Evolutionary conservation across 2,329 filamentous ascomycete genomes (phyloP).

Genomic region (Monosporascus cannonballus): DNA sequence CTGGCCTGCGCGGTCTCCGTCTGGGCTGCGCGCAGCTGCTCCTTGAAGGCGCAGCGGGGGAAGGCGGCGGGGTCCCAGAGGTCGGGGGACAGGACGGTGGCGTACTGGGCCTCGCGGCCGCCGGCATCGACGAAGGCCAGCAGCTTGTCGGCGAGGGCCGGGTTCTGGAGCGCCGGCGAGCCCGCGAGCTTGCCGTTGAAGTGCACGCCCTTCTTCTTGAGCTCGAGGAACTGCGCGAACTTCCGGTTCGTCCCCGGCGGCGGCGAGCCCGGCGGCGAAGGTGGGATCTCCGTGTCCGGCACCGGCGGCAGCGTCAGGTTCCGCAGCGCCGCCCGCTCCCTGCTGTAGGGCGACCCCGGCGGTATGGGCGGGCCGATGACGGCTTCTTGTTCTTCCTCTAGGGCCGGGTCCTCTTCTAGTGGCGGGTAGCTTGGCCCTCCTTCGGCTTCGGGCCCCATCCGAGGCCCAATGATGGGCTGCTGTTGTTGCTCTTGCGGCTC

Average conservation of each 20-base stretch:
- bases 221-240: constrained; percentile 65
- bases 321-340: constrained; percentile 57
- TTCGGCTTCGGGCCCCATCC: constrained; percentile 15
- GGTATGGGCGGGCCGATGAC: constrained; percentile 17
- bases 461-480: constrained; percentile 21
- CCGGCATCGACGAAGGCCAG: constrained; percentile 58
- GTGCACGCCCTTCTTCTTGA: constrained; percentile 72
- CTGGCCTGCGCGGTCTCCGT: constrained; percentile 38
- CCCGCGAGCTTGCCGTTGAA: constrained; percentile 70
- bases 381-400: constrained; percentile 18
- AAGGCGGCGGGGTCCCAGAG: constrained; percentile 54
- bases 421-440: constrained; percentile 22
- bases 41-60: constrained; percentile 48
- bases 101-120: constrained; percentile 53
- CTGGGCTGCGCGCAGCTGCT: constrained; percentile 43
- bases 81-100: constrained; percentile 50
- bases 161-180: constrained; percentile 64
- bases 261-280: constrained; percentile 62
- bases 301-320: constrained; percentile 67
- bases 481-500: constrained; percentile 9
- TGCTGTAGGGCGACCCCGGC: constrained; percentile 60
- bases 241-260: constrained; percentile 52
- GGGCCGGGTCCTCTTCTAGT: constrained; percentile 23
- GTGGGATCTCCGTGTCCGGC: constrained; percentile 68
- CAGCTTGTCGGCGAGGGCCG: constrained; percentile 65